Conservation (phyloP, 2,329 filamentous ascomycete genomes). For the Pyrenochaeta sp. region DNA sequence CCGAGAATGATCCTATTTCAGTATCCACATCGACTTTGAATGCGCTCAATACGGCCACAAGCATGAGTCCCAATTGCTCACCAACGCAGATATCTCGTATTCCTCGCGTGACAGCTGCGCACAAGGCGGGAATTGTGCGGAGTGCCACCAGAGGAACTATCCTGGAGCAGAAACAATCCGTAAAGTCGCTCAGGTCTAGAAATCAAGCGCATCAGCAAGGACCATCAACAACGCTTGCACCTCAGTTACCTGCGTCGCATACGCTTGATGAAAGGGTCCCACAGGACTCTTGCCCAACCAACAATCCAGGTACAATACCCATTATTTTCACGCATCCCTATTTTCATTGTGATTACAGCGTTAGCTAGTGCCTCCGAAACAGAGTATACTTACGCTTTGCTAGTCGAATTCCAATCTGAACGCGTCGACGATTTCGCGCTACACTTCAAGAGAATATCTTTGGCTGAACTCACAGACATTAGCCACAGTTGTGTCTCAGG, state of each 20-base stretch:
- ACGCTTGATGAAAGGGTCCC: no score
- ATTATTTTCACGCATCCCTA: no score
- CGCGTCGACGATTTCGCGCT: background rate
- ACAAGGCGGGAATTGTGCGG: conserved; percentile 3
- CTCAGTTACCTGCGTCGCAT: conserved; percentile 9
- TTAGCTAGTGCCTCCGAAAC: no score
- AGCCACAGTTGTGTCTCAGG: background rate
- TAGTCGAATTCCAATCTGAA: background rate
- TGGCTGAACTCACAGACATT: background rate
- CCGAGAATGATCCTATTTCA: conserved; percentile 9
- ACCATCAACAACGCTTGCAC: background rate
- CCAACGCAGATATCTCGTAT: conserved; percentile 33
- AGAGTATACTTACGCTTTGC: conserved; percentile 5
- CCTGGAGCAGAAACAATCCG: conserved; percentile 27
- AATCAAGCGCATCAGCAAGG: background rate
- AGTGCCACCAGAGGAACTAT: conserved; percentile 18
- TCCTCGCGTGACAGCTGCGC: conserved; percentile 25
- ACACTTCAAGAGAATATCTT: background rate
- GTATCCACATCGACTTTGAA: conserved; percentile 8
- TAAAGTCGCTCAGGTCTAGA: conserved; percentile 8
- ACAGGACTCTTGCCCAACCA: no score
- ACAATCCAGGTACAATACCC: no score
- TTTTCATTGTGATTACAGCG: no score
- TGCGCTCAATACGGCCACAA: conserved; percentile 12
- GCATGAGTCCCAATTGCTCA: conserved; percentile 4